A percentile compares a stretch with the other conserved stretches of the same genome.
These are phyloP conservation scores for Mucor lusitanicus DNA, from an alignment of 371 early-diverging fungal genomes.

Conservation along the genomic window DNA sequence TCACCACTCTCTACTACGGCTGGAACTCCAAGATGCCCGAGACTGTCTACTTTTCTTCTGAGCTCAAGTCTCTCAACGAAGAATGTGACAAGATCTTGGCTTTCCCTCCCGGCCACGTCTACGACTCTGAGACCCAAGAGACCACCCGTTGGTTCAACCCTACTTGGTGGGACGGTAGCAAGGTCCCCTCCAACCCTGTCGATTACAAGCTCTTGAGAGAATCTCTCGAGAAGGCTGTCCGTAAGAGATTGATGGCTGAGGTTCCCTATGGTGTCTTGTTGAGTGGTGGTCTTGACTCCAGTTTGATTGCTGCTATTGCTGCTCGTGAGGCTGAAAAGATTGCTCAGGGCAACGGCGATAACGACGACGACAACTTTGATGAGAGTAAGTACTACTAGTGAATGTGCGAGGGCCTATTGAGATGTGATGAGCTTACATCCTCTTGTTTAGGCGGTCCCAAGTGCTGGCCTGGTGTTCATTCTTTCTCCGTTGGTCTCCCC, in stretches of 20 bases:
- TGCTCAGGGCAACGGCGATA: conserved; percentile 25
- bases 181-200: conserved; percentile 55
- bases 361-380: conserved; percentile 57
- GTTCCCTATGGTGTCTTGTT: conserved; percentile 97
- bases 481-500: conserved; percentile 93
- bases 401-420: not conserved
- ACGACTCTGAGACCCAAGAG: conserved; percentile 74
- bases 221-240: conserved; percentile 82
- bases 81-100: conserved; percentile 94
- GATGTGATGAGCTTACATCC: not conserved
- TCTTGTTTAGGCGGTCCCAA: conserved; percentile 42
- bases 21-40: conserved; percentile 80
- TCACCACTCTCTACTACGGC: conserved; percentile 96
- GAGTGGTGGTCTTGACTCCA: conserved; percentile 93
- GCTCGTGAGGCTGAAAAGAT: conserved; percentile 76
- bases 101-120: conserved; percentile 95
- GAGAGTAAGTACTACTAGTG: conserved; percentile 50
- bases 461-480: conserved; percentile 87
- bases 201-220: conserved; percentile 75
- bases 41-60: conserved; percentile 90
- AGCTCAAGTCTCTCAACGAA: conserved; percentile 92
- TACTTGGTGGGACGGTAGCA: conserved; percentile 78
- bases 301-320: conserved; percentile 93
- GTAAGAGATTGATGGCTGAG: conserved; percentile 95
- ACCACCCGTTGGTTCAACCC: conserved; percentile 89